These are phyloP conservation scores for Schrenkiella parvula DNA, from an alignment of 345 rosid species.

Conservation along the genomic window DNA sequence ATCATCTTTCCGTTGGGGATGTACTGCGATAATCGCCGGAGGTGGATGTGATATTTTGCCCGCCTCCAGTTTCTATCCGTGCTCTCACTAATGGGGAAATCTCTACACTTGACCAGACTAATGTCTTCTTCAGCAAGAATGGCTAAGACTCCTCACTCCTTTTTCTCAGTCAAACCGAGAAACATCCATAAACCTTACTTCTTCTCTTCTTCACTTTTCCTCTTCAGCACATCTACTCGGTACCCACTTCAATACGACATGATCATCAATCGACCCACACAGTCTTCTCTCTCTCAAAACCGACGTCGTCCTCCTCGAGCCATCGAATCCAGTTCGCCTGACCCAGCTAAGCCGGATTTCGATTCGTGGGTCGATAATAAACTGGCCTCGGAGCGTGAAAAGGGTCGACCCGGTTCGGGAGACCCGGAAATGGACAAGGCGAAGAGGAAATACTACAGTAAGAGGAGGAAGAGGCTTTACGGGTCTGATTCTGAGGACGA, in stretches of 20 bases:
- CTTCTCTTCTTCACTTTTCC: constrained; percentile 26
- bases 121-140: constrained; percentile 28
- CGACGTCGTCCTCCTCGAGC: constrained; percentile 45
- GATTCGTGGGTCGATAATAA: constrained; percentile 86
- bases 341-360: constrained; percentile 40
- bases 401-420: constrained; percentile 29
- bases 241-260: constrained; percentile 87
- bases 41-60: constrained; percentile 13
- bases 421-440: constrained; percentile 66
- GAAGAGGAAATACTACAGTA: constrained; percentile 79
- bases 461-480: constrained; percentile 77
- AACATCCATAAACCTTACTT: constrained; percentile 31
- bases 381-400: constrained; percentile 41
- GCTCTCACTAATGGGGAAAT: constrained; percentile 35
- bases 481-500: constrained; percentile 94
- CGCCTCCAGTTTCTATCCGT: neutral
- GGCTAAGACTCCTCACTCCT: constrained; percentile 3
- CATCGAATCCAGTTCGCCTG: constrained; percentile 26
- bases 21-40: constrained; percentile 11
- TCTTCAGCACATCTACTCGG: constrained; percentile 64
- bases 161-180: constrained; percentile 28
- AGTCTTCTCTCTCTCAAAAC: constrained; percentile 37
- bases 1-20: neutral
- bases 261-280: constrained; percentile 69
- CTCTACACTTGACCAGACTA: constrained; percentile 38